These are phyloP conservation scores for Clavispora santaluciae DNA, from an alignment of 805 yeast genomes.

Conservation along the genomic window DNA sequence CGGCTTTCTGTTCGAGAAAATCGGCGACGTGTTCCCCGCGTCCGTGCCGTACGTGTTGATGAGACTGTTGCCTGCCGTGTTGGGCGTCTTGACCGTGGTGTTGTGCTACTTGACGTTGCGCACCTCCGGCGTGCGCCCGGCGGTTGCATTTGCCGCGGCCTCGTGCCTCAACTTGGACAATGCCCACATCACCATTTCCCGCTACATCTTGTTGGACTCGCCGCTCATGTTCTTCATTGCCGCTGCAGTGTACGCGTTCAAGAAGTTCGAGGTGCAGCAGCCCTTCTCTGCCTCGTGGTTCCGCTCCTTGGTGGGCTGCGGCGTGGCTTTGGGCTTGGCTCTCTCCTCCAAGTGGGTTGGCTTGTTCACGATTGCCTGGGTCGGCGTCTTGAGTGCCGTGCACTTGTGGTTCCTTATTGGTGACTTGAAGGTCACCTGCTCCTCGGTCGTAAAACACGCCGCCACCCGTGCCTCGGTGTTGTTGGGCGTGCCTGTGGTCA, in stretches of 20 bases:
- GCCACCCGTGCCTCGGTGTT: conserved; percentile 48
- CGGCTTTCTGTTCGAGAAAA: conserved; percentile 58
- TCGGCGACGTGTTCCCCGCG: conserved; percentile 60
- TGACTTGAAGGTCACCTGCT: conserved; percentile 52
- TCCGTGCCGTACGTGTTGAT: conserved; percentile 59
- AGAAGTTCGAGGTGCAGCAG: conserved; percentile 58
- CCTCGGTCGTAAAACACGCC: conserved; percentile 43
- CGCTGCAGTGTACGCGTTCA: conserved; percentile 58
- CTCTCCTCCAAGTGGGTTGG: conserved; percentile 83
- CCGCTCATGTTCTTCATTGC: conserved; percentile 78
- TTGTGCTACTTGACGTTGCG: conserved; percentile 65
- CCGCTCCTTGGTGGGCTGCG: conserved; percentile 58
- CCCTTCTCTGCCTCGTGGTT: conserved; percentile 59
- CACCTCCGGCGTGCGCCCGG: conserved; percentile 64
- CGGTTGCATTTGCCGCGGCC: conserved; percentile 55
- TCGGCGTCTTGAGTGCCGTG: conserved; percentile 55
- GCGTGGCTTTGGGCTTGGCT: conserved; percentile 68
- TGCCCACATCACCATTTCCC: conserved; percentile 64
- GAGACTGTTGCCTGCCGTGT: conserved; percentile 65
- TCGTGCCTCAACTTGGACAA: conserved; percentile 59
- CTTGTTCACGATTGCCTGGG: conserved; percentile 74
- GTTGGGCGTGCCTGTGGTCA: conserved; percentile 51
- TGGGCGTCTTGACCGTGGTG: conserved; percentile 65
- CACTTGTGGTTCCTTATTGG: conserved; percentile 72
- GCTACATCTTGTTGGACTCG: conserved; percentile 71